phyloP scores from a whole-genome alignment of 768 basidiomycete species.

The Lentinula edodes region DNA sequence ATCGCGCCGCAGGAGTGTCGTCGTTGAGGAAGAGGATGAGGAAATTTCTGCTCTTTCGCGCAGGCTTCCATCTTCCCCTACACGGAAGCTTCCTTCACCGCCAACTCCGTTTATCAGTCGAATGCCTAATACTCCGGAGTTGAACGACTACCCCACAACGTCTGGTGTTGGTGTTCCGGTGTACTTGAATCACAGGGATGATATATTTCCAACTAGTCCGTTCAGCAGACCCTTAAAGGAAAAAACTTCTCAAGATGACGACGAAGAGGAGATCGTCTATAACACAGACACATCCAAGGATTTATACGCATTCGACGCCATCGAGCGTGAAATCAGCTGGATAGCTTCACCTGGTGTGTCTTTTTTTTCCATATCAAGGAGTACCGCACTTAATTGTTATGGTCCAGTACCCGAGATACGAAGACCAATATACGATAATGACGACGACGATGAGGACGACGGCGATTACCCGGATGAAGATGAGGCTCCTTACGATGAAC shows the following conservation, averaged over 20 bases:
- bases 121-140: slow-evolving; percentile 37
- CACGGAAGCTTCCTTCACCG: slow-evolving; percentile 38
- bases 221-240: slow-evolving; percentile 71
- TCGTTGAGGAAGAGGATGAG: slow-evolving; percentile 70
- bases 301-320: slow-evolving; percentile 48
- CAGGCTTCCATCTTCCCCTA: slow-evolving; percentile 38
- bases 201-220: slow-evolving; percentile 62
- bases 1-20: slow-evolving; percentile 51
- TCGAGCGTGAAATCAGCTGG: slow-evolving; percentile 67
- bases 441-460: slow-evolving; percentile 46
- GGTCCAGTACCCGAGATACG: slow-evolving; percentile 52
- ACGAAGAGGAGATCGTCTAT: slow-evolving; percentile 64
- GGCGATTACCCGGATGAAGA: slow-evolving; percentile 31
- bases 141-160: slow-evolving; percentile 34
- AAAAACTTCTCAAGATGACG: slow-evolving; percentile 49
- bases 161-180: slow-evolving; percentile 44
- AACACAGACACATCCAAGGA: neutral
- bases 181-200: slow-evolving; percentile 45
- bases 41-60: slow-evolving; percentile 37
- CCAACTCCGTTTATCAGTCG: slow-evolving; percentile 32
- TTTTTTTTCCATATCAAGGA: slow-evolving; percentile 3
- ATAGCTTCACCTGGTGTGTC: slow-evolving; percentile 64
- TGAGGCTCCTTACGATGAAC: slow-evolving; percentile 37
- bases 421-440: slow-evolving; percentile 57
- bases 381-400: neutral